Base-by-base conservation (phyloP, 2,329 filamentous ascomycete species). In the Cytospora paraplurivora region DNA sequence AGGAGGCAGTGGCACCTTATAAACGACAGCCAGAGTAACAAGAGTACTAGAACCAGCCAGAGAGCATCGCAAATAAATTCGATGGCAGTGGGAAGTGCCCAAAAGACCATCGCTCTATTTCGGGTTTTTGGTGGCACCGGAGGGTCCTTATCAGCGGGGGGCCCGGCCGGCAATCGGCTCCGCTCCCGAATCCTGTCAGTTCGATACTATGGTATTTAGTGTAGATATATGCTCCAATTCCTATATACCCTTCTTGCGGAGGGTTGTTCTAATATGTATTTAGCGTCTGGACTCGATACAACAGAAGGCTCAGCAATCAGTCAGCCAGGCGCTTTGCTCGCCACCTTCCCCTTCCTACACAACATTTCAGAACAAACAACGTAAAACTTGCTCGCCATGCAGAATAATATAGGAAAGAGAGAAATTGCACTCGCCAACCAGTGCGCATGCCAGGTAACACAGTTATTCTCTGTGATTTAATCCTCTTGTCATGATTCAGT, bases 101-200 rank as follows among this genome's bases (percentile, higher is more conserved):
- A 32, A 7, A 47, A 6, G 21, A 37, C 55, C 47, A 56, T 56
- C 37, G 38, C 19, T 56, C 55, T 34, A 13, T 2, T 33, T 27
- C 55, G 21, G 55, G 33, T 21, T 44, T 47, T n/a, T 7, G 41
- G n/a, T 7, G 35, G 35, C 8, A 37, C 35, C 41, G 7, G 12
- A 10, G 27, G 51, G 15, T 37, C 17, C 55, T 56, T 56, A 56
- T 56, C 55, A 56, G 52, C 32, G 52, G 52, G 50, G 35, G 35
- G 34, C 38, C 27, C 21, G 37, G 50, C 44, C 44, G n/a, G 44
- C 44, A 37, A 37, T 37, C 17, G 44, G n/a, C n/a, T 56, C 35
- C 34, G 38, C 11, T 34, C 15, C 55, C 19, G 55, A 19, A 21
- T 17, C 4, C 53, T 6, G 12, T 2, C 27, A 34, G 34, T 12